phyloP scores from a whole-genome alignment of 768 basidiomycete genomes.

The Termitomyces sp. region DNA sequence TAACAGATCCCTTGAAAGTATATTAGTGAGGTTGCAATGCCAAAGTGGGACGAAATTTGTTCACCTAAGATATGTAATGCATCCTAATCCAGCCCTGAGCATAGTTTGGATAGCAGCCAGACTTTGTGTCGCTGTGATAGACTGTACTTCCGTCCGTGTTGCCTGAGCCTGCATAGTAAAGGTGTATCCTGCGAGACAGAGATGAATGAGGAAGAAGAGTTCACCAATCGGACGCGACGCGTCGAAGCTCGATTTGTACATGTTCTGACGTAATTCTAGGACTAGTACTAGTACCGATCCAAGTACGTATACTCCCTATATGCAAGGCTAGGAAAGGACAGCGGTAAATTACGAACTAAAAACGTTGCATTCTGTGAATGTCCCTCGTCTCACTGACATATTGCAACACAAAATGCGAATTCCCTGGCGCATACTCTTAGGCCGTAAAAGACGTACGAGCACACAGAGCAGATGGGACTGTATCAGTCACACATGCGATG shows the following conservation, averaged over 20 bases:
- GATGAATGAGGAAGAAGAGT: neutral
- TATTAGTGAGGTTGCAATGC: neutral
- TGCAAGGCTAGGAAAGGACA: neutral
- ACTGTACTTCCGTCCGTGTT: slow-evolving; percentile 32
- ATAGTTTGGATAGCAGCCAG: slow-evolving; percentile 69
- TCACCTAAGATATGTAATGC: slow-evolving; percentile 74
- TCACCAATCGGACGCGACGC: neutral
- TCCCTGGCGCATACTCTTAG: neutral
- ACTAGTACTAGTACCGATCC: no score
- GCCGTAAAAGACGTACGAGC: neutral
- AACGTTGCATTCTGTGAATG: neutral
- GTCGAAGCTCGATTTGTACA: neutral
- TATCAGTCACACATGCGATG: neutral
- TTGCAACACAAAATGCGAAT: no score
- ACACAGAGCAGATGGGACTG: neutral
- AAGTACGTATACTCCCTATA: no score
- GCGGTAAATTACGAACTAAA: neutral
- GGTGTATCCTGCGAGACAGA: neutral
- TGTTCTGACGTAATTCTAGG: neutral
- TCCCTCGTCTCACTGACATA: neutral
- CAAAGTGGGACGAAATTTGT: neutral
- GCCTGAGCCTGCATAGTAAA: slow-evolving; percentile 30
- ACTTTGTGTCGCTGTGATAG: slow-evolving; percentile 57
- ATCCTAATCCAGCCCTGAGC: slow-evolving; percentile 67
- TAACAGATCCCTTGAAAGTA: slow-evolving; percentile 54